Conservation (phyloP, 768 basidiomycete species). For the Scleroderma bovista region DNA sequence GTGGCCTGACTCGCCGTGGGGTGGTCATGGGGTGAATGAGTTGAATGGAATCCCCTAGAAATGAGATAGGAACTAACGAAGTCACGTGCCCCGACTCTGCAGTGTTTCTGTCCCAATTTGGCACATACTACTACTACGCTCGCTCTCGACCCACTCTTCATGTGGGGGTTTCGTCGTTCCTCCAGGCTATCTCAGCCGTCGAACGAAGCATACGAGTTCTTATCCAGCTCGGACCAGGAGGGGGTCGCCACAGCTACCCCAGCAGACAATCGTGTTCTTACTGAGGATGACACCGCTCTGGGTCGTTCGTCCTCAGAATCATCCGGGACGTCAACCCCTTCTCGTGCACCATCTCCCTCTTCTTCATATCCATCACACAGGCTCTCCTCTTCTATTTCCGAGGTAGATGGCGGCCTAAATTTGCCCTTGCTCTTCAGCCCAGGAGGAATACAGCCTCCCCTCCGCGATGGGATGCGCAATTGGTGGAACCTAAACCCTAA, state of each 20-base stretch:
- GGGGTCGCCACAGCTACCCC: slow-evolving; percentile 24
- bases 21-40: slow-evolving; percentile 17
- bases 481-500: slow-evolving; percentile 48
- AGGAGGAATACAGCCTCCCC: slow-evolving; percentile 25
- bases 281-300: slow-evolving; percentile 14
- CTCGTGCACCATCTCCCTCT: slow-evolving; percentile 58
- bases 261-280: slow-evolving; percentile 5
- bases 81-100: no score
- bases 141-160: background rate
- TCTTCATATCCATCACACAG: slow-evolving; percentile 45
- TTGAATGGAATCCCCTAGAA: no score
- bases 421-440: slow-evolving; percentile 37
- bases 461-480: slow-evolving; percentile 41
- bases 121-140: background rate
- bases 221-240: slow-evolving; percentile 40
- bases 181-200: slow-evolving; percentile 11
- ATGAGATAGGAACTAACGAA: no score
- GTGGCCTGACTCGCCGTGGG: slow-evolving; percentile 16
- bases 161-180: slow-evolving; percentile 9
- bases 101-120: no score
- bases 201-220: slow-evolving; percentile 40
- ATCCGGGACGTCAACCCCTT: slow-evolving; percentile 51
- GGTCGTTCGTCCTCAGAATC: slow-evolving; percentile 24
- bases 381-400: slow-evolving; percentile 52
- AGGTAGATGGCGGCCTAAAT: slow-evolving; percentile 56